A percentile compares a stretch with the other conserved stretches of the same genome.
Evolutionary conservation across 2,329 filamentous ascomycete genomes (phyloP).

Genomic region (Talaromyces sp.): DNA sequence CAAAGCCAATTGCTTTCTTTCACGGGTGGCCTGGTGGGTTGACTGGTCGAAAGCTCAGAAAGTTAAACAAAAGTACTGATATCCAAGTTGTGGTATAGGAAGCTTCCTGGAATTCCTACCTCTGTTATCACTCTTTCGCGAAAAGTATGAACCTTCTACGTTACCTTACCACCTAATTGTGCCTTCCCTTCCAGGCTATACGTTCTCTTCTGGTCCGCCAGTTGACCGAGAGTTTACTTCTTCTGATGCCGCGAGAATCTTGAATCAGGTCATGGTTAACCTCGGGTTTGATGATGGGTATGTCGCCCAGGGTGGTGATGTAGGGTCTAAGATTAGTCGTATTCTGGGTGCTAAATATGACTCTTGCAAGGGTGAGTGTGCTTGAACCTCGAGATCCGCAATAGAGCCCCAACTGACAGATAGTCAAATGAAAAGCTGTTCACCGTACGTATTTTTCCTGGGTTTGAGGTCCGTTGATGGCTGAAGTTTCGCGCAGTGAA

Average conservation of each 20-base stretch:
- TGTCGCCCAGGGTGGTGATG: constrained; percentile 56
- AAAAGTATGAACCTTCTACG: constrained; percentile 48
- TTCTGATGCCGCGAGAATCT: constrained; percentile 41
- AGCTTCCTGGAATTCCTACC: constrained; percentile 54
- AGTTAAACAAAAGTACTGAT: not conserved
- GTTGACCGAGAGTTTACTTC: constrained; percentile 43
- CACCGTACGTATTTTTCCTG: constrained; percentile 5
- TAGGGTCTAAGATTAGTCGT: constrained; percentile 47
- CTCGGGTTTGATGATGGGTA: constrained; percentile 54
- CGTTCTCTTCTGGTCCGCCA: constrained; percentile 45
- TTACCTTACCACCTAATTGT: constrained; percentile 58
- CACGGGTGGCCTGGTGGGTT: constrained; percentile 53
- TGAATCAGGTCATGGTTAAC: constrained; percentile 51
- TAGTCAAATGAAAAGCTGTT: constrained; percentile 12
- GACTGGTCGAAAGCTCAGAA: not conserved
- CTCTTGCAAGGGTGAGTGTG: constrained; percentile 46
- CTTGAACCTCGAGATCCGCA: too few species aligned
- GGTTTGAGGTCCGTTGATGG: not conserved
- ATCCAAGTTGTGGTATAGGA: constrained; percentile 17
- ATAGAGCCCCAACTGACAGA: too few species aligned
- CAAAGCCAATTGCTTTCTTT: constrained; percentile 50
- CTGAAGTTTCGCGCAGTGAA: constrained; percentile 7
- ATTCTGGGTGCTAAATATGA: constrained; percentile 41
- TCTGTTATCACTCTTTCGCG: constrained; percentile 45
- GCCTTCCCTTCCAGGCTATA: constrained; percentile 55